A percentile compares a stretch with the other conserved stretches of the same genome.
Conservation (phyloP, 768 basidiomycete species). For the Leccinum longicurvipes region DNA sequence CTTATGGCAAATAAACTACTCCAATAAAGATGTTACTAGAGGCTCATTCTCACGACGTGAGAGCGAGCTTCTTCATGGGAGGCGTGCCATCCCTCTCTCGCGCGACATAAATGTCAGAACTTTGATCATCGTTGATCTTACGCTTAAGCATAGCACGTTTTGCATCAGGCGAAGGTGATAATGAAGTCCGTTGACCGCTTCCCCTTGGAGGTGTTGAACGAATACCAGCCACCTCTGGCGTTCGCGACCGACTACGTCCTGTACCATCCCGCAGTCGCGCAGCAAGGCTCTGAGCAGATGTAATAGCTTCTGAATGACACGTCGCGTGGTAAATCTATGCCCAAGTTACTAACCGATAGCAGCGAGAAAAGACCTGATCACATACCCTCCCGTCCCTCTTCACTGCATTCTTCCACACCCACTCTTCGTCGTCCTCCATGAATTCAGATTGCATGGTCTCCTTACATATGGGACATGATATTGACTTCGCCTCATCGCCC, state of each 20-base stretch:
- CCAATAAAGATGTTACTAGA: slow-evolving; percentile 29
- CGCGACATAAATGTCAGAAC: slow-evolving; percentile 30
- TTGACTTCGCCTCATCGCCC: slow-evolving; percentile 77
- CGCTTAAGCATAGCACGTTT: slow-evolving; percentile 64
- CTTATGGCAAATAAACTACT: slow-evolving; percentile 30
- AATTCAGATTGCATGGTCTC: slow-evolving; percentile 90
- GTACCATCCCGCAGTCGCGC: slow-evolving; percentile 64
- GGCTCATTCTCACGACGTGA: slow-evolving; percentile 33
- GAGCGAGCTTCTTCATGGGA: slow-evolving; percentile 70
- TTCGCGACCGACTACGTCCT: slow-evolving; percentile 66
- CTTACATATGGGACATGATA: slow-evolving; percentile 96
- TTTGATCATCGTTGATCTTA: slow-evolving; percentile 56
- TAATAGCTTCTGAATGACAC: slow-evolving; percentile 80
- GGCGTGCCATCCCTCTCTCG: slow-evolving; percentile 45
- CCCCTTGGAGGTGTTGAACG: slow-evolving; percentile 39
- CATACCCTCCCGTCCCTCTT: slow-evolving; percentile 79
- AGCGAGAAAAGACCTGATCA: slow-evolving; percentile 6
- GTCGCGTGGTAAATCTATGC: slow-evolving; percentile 87
- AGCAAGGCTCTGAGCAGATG: slow-evolving; percentile 62
- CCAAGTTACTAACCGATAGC: slow-evolving; percentile 2
- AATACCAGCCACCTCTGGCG: slow-evolving; percentile 54
- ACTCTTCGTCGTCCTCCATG: slow-evolving; percentile 93
- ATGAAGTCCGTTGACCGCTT: slow-evolving; percentile 33
- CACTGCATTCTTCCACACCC: slow-evolving; percentile 96
- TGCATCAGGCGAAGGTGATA: slow-evolving; percentile 51